A percentile compares a stretch with the other conserved stretches of the same genome.
phyloP scores from a whole-genome alignment of 1,139 yeast species.

The Wickerhamiella infanticola region DNA sequence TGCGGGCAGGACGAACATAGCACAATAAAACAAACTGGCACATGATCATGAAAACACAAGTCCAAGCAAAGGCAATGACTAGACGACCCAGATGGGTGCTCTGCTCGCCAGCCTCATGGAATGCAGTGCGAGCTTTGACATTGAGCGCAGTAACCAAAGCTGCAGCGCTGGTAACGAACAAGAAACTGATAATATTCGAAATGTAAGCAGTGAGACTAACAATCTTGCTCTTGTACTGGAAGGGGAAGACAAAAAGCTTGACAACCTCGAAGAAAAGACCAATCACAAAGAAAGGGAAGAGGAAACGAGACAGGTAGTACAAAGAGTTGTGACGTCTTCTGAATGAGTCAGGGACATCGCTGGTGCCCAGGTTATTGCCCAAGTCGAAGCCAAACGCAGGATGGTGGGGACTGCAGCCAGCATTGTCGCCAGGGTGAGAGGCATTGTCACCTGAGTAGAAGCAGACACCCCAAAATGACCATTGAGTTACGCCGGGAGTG shows the following conservation, averaged over 20 bases:
- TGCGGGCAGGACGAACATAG: conserved; percentile 16
- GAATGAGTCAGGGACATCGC: conserved; percentile 36
- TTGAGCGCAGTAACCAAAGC: conserved; percentile 47
- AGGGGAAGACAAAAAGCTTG: conserved; percentile 30
- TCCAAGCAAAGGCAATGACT: conserved; percentile 52
- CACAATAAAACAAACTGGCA: conserved; percentile 23
- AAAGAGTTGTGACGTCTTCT: conserved; percentile 32
- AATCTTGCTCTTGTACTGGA: conserved; percentile 22
- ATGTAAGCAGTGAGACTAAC: conserved; percentile 20
- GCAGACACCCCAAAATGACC: conserved; percentile 63
- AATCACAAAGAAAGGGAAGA: conserved; percentile 51
- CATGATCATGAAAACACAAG: conserved; percentile 35
- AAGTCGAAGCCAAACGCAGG: conserved; percentile 64
- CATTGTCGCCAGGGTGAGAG: conserved; percentile 21
- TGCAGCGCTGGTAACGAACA: conserved; percentile 45
- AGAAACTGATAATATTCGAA: conserved; percentile 29
- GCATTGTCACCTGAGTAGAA: conserved; percentile 24
- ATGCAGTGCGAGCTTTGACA: conserved; percentile 44
- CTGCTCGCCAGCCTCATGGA: conserved; percentile 31
- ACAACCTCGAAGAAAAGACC: conserved; percentile 41
- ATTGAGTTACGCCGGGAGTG: conserved; percentile 33
- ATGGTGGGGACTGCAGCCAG: conserved; percentile 31
- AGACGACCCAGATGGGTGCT: conserved; percentile 40
- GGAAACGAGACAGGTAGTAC: conserved; percentile 49
- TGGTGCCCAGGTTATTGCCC: conserved; percentile 34